Conservation (phyloP, 441 rosid species). For the Populus trichocarpa region DNA sequence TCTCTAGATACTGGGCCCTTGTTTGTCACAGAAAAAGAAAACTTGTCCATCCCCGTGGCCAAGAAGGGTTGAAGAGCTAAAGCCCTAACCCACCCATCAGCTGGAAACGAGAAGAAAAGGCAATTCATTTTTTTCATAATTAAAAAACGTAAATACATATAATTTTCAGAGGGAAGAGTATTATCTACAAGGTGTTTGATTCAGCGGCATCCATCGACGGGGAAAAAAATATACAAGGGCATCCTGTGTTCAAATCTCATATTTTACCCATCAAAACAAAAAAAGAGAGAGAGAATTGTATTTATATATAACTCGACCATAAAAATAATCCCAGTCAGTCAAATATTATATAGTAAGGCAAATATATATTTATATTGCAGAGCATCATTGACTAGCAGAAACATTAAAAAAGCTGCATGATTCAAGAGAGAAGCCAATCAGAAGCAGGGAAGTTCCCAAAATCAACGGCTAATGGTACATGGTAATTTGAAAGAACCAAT, state of each 20-base stretch:
- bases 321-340: not conserved
- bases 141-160: not conserved
- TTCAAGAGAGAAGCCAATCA: not conserved
- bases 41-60: not conserved
- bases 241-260: not conserved
- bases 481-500: not conserved
- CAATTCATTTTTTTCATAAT: not conserved
- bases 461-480: not conserved
- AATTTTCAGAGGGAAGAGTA: not conserved
- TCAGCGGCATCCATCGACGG: not conserved
- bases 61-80: not conserved
- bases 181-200: not conserved
- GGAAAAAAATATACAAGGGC: not conserved
- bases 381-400: not conserved
- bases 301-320: no score
- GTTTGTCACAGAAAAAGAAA: no score
- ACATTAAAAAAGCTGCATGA: not conserved
- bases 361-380: not conserved
- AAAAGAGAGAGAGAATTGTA: no score
- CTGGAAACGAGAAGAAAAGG: not conserved
- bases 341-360: not conserved
- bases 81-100: not conserved
- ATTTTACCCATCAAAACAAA: no score
- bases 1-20: no score
- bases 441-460: not conserved